Percentiles rank a stretch among this genome's conserved stretches.
Evolutionary conservation across 805 yeast species (phyloP).

Genomic region (Saturnispora mendoncae): DNA sequence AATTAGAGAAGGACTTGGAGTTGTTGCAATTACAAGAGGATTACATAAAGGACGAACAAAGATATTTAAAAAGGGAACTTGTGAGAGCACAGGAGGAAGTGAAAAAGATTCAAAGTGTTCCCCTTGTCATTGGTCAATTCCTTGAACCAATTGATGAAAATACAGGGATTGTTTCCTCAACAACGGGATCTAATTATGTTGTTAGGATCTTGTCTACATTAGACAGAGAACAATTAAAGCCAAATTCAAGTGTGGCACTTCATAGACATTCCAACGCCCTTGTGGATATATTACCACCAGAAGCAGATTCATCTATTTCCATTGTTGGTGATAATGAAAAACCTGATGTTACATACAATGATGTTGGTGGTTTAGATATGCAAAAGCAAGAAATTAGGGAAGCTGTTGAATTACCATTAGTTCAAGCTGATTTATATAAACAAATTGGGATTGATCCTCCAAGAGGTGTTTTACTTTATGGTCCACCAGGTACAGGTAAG

Average conservation of each 20-base stretch:
- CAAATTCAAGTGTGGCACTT: conserved; percentile 91
- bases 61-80: conserved; percentile 88
- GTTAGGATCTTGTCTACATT: conserved; percentile 91
- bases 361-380: conserved; percentile 98
- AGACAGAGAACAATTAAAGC: conserved; percentile 88
- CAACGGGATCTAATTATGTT: conserved; percentile 96
- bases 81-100: conserved; percentile 98
- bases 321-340: conserved; percentile 91
- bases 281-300: conserved; percentile 96
- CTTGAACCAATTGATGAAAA: conserved; percentile 95
- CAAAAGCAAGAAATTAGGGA: conserved; percentile 98
- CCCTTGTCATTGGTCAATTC: conserved; percentile 96
- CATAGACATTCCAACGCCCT: conserved; percentile 98
- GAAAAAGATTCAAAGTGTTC: conserved; percentile 93
- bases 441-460: conserved; percentile 99
- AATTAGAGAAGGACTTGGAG: conserved; percentile 84
- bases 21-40: conserved; percentile 84
- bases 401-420: conserved; percentile 93
- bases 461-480: conserved; percentile 91
- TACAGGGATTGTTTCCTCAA: conserved; percentile 93
- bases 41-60: conserved; percentile 95
- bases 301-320: conserved; percentile 93
- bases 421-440: conserved; percentile 90
- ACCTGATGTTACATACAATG: conserved; percentile 89
- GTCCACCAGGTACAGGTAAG: conserved; percentile 99